Conservation (phyloP, 2,329 filamentous ascomycete genomes). For the Penicillium sp. region DNA sequence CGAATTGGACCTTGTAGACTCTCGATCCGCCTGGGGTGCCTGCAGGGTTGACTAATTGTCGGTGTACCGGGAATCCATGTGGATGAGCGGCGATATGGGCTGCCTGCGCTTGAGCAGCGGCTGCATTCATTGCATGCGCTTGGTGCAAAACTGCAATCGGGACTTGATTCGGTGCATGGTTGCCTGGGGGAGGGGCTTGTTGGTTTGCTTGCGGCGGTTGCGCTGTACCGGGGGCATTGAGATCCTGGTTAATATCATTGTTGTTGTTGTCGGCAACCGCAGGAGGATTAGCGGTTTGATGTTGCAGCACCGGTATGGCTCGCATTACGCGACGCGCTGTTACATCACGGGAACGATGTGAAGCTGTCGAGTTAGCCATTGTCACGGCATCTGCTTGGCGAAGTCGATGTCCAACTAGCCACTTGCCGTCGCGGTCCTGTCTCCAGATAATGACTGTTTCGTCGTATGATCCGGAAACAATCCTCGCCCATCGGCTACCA, state of each 20-base stretch:
- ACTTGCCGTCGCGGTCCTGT: slow-evolving; percentile 76
- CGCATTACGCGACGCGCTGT: slow-evolving; percentile 9
- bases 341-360: slow-evolving; percentile 12
- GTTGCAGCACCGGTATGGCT: slow-evolving; percentile 26
- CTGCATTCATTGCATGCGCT: slow-evolving; percentile 3
- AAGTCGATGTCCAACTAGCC: slow-evolving; percentile 72
- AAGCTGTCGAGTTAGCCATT: slow-evolving; percentile 22
- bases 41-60: slow-evolving; percentile 2
- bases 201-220: slow-evolving; percentile 11
- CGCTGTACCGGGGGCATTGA: neutral
- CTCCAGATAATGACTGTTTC: slow-evolving; percentile 95
- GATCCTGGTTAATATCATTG: neutral
- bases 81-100: neutral
- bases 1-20: slow-evolving; percentile 96
- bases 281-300: neutral
- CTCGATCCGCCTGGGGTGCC: slow-evolving; percentile 47
- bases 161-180: slow-evolving; percentile 13
- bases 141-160: slow-evolving; percentile 4
- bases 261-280: slow-evolving; percentile 24
- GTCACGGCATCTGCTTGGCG: slow-evolving; percentile 57
- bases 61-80: slow-evolving; percentile 1
- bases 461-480: slow-evolving; percentile 95
- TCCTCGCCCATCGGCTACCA: slow-evolving; percentile 84
- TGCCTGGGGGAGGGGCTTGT: slow-evolving; percentile 1
- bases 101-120: slow-evolving; percentile 7